Conservation (phyloP, 1,284 basidiomycete genomes). For the Boletus mariae region DNA sequence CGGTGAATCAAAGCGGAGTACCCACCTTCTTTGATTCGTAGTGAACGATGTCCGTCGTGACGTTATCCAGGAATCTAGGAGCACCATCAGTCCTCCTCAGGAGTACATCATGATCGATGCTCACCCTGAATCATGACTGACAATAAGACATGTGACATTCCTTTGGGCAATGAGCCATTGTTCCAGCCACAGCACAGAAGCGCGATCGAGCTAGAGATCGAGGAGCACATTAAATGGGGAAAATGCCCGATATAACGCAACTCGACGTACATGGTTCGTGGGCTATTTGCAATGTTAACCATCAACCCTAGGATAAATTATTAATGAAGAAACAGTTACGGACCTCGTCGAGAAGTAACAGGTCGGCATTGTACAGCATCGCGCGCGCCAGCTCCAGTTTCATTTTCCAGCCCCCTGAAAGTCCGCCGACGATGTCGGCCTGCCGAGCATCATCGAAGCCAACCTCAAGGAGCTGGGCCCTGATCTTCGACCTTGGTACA, state of each 20-base stretch:
- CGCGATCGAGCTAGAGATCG: constrained; percentile 69
- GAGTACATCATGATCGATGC: constrained; percentile 27
- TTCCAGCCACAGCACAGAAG: constrained; percentile 93
- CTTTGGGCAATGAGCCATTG: constrained; percentile 81
- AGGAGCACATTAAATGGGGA: constrained; percentile 21
- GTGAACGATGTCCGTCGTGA: constrained; percentile 98
- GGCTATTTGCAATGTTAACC: constrained; percentile 51
- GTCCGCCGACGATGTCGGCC: constrained; percentile 79
- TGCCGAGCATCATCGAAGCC: constrained; percentile 92
- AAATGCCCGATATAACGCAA: constrained; percentile 13
- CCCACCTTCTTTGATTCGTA: constrained; percentile 90
- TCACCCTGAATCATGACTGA: constrained; percentile 96
- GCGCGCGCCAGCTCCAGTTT: constrained; percentile 89
- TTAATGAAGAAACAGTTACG: constrained; percentile 22
- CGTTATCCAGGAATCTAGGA: constrained; percentile 87
- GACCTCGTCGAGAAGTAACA: constrained; percentile 85
- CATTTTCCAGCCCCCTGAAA: constrained; percentile 99
- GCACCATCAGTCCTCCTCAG: constrained; percentile 11
- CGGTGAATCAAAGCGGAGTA: constrained; percentile 15
- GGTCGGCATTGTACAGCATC: constrained; percentile 96
- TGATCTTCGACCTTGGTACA: constrained; percentile 66
- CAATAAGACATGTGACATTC: constrained; percentile 88
- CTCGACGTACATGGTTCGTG: constrained; percentile 79
- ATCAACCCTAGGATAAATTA: constrained; percentile 16
- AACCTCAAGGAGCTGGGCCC: constrained; percentile 77